phyloP scores from a whole-genome alignment of 352 stramenopile species.

The Phytophthora cactorum region DNA sequence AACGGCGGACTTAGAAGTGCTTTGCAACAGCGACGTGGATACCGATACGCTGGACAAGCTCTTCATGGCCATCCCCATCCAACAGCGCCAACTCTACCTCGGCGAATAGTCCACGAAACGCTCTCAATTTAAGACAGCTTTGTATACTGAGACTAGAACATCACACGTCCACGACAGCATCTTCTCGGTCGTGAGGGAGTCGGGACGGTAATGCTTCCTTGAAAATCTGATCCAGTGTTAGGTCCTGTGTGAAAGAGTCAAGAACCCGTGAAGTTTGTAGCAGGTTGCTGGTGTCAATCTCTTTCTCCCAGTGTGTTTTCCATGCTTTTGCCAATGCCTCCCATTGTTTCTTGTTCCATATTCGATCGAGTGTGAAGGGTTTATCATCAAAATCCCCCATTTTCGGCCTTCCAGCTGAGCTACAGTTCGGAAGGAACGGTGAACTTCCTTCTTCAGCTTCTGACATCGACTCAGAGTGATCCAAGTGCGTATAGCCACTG shows the following conservation, averaged over 20 bases:
- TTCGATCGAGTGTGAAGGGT: constrained; percentile 10
- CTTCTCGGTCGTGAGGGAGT: constrained; percentile 66
- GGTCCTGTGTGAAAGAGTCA: constrained; percentile 38
- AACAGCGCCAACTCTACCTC: constrained; percentile 38
- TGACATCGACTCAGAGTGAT: constrained; percentile 13
- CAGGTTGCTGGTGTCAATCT: constrained; percentile 43
- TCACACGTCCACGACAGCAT: constrained; percentile 77
- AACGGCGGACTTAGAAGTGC: constrained; percentile 43
- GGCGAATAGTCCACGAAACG: constrained; percentile 6
- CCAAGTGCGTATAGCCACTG: constrained; percentile 4
- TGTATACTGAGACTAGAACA: neutral
- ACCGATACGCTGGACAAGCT: constrained; percentile 47
- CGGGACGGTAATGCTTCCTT: constrained; percentile 78
- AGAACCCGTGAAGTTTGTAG: constrained; percentile 40
- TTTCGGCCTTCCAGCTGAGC: constrained; percentile 19
- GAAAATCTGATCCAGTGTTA: constrained; percentile 74
- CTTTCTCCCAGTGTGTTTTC: constrained; percentile 55
- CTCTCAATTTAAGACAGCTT: neutral
- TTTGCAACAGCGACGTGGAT: constrained; percentile 52
- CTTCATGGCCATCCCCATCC: constrained; percentile 50
- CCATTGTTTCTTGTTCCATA: constrained; percentile 67
- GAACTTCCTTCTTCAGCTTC: constrained; percentile 19
- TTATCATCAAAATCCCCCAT: constrained; percentile 21
- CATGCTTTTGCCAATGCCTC: constrained; percentile 44
- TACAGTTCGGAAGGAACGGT: constrained; percentile 23